Conservation (phyloP, 2,329 filamentous ascomycete genomes). For the Aureobasidium sp. region DNA sequence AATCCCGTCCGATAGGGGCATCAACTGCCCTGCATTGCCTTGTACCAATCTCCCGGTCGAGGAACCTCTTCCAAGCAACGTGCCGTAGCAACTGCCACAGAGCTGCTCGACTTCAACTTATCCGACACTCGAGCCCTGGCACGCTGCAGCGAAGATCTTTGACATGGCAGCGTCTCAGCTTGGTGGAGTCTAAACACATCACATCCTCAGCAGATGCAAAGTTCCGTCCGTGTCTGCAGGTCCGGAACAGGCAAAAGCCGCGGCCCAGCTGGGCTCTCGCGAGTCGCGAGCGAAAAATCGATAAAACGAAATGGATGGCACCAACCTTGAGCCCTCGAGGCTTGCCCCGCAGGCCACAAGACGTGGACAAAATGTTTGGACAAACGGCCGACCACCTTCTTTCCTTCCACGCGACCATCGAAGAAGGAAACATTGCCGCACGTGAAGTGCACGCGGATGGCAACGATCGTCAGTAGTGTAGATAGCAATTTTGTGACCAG, state of each 20-base stretch:
- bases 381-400: not conserved
- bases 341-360: conserved; percentile 7
- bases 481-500: not conserved
- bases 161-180: conserved; percentile 3
- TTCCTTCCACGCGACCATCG: not conserved
- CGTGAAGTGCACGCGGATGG: not conserved
- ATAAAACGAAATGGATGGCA: not conserved
- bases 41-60: conserved; percentile 4
- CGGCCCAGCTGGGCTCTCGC: not conserved
- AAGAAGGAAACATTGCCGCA: not conserved
- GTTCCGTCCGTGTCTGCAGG: not conserved
- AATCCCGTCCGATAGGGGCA: conserved; percentile 7
- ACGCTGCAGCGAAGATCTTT: not conserved
- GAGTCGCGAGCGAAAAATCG: not conserved
- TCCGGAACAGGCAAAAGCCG: conserved; percentile 8
- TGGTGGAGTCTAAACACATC: not conserved
- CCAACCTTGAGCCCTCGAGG: not conserved
- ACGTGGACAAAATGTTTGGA: not conserved
- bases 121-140: not conserved
- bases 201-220: not conserved
- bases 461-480: not conserved
- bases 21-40: conserved; percentile 12
- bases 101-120: not conserved
- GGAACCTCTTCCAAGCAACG: not conserved
- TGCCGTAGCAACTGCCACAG: not conserved